phyloP scores from a whole-genome alignment of 1,139 yeast species.

The Candida albicans region DNA sequence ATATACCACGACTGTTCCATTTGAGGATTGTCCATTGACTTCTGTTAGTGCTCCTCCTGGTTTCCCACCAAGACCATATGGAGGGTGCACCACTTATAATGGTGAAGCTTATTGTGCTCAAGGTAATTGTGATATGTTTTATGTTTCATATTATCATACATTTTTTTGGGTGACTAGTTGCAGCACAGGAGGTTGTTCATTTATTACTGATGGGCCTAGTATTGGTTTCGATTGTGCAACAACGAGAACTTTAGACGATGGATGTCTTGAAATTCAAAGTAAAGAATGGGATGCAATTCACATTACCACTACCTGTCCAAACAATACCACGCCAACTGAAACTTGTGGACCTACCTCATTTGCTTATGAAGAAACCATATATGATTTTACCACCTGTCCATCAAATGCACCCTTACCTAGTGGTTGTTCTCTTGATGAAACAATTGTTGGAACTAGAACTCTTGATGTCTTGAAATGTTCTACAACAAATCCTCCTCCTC shows the following conservation, averaged over 20 bases:
- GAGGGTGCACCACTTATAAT: neutral
- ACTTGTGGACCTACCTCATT: neutral
- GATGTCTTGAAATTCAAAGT: conserved; percentile 1
- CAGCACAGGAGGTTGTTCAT: conserved; percentile 1
- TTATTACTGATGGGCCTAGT: neutral
- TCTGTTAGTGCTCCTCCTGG: neutral
- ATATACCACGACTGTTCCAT: neutral
- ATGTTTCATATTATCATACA: neutral
- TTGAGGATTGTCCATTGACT: neutral
- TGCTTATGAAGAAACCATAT: neutral
- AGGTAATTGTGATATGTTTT: neutral
- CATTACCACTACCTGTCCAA: conserved; percentile 1
- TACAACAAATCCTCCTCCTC: neutral
- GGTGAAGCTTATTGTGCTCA: neutral
- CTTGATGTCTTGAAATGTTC: neutral
- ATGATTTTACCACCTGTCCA: conserved; percentile 1
- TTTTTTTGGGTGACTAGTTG: neutral
- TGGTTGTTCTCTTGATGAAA: neutral
- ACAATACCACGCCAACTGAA: neutral
- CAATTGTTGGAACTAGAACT: neutral
- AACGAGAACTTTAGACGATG: neutral
- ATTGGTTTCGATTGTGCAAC: conserved; percentile 2
- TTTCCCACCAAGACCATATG: conserved; percentile 3
- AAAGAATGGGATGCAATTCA: neutral
- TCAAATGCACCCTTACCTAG: neutral